phyloP scores from a whole-genome alignment of 345 rosid species.

The Nephelium lappaceum region DNA sequence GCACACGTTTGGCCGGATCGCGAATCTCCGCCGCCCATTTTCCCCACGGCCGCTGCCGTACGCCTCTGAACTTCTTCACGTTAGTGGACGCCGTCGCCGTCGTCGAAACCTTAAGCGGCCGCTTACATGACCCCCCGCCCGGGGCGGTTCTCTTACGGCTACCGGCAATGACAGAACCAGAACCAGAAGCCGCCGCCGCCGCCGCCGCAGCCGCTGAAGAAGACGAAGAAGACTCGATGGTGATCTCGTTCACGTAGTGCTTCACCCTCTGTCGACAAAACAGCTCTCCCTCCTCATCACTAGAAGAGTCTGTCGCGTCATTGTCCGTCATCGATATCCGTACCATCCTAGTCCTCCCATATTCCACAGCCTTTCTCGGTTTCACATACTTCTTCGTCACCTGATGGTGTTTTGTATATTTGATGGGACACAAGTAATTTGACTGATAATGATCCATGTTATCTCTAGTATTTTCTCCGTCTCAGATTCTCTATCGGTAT shows the following conservation, averaged over 20 bases:
- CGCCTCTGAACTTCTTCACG: constrained; percentile 81
- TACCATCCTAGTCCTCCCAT: constrained; percentile 33
- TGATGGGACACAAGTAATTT: constrained; percentile 55
- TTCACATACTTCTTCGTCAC: constrained; percentile 51
- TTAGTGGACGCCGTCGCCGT: constrained; percentile 10
- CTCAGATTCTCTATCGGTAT: constrained; percentile 16
- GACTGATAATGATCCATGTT: constrained; percentile 26
- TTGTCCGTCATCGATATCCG: constrained; percentile 69
- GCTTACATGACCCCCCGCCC: constrained; percentile 11
- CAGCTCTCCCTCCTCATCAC: constrained; percentile 67
- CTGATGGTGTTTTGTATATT: constrained; percentile 66
- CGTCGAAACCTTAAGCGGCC: constrained; percentile 31
- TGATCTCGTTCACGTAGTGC: constrained; percentile 74
- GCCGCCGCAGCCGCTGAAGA: neutral
- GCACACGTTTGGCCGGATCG: constrained; percentile 80
- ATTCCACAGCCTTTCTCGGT: constrained; percentile 20
- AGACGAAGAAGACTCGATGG: constrained; percentile 40
- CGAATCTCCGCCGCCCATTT: constrained; percentile 99
- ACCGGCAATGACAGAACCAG: neutral
- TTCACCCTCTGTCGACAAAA: constrained; percentile 58
- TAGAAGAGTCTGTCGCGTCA: constrained; percentile 91
- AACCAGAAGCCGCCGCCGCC: too few species aligned
- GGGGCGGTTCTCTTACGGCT: constrained; percentile 38
- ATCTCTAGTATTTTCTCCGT: neutral
- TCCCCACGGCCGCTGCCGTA: constrained; percentile 95